Conservation (phyloP, 176 grass and related monocot genomes). For the Echinochloa phyllopogon region DNA sequence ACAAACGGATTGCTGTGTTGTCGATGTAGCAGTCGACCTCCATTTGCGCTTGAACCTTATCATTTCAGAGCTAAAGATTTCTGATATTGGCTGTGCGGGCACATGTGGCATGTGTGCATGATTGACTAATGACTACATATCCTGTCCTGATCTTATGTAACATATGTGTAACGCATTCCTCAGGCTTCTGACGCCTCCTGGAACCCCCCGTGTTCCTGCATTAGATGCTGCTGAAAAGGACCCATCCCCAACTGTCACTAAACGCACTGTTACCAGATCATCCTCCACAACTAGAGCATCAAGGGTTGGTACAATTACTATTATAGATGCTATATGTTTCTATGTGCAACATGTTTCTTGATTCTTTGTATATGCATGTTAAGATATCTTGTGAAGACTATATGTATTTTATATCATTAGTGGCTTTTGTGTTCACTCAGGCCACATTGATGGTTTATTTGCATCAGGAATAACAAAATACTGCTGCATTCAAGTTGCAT, state of each 20-base stretch:
- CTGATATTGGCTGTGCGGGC: background rate
- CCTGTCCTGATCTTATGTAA: slow-evolving; percentile 24
- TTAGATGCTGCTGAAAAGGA: slow-evolving; percentile 60
- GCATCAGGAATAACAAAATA: background rate
- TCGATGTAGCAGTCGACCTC: slow-evolving; percentile 8
- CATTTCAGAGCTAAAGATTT: background rate
- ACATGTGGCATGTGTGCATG: background rate
- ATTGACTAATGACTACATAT: background rate
- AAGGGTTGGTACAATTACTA: slow-evolving; percentile 60
- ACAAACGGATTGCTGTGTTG: background rate
- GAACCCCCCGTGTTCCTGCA: slow-evolving; percentile 67
- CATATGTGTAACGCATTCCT: slow-evolving; percentile 41
- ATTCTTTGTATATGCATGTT: slow-evolving; percentile 22
- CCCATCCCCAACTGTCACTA: slow-evolving; percentile 56
- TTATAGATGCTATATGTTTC: background rate
- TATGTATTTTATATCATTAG: background rate
- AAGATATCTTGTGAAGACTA: background rate
- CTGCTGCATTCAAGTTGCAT: background rate
- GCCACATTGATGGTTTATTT: slow-evolving; percentile 4
- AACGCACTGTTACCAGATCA: slow-evolving; percentile 59
- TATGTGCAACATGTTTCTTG: slow-evolving; percentile 23
- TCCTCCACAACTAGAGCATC: slow-evolving; percentile 82
- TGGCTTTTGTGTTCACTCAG: slow-evolving; percentile 9
- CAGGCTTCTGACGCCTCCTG: slow-evolving; percentile 97
- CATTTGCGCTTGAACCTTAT: background rate